Percentiles rank a stretch among this genome's conserved stretches.
phyloP scores from a whole-genome alignment of 257 asterid genomes.

The Ehretia macrophylla region DNA sequence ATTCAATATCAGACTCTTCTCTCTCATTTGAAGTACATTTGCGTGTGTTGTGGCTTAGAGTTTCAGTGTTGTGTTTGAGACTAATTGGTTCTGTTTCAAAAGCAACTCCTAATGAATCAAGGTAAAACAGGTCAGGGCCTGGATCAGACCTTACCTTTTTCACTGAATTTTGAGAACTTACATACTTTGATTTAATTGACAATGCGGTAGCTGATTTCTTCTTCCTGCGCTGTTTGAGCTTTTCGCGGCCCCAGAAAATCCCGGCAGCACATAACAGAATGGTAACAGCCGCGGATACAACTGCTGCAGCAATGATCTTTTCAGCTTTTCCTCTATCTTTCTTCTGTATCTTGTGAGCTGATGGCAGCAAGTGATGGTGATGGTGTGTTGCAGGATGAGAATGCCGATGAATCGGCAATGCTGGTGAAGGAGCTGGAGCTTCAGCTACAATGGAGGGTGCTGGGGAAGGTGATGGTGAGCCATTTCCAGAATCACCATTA shows the following conservation, averaged over 20 bases:
- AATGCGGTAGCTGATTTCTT: constrained; percentile 34
- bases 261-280: constrained; percentile 39
- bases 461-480: constrained; percentile 36
- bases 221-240: constrained; percentile 39
- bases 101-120: constrained; percentile 64
- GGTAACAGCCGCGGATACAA: constrained; percentile 53
- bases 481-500: constrained; percentile 12
- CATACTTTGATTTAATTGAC: constrained; percentile 37
- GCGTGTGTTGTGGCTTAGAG: constrained; percentile 16
- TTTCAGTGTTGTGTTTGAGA: constrained; percentile 22
- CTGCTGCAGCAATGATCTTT: constrained; percentile 39
- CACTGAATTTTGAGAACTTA: constrained; percentile 38
- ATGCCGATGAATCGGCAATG: constrained; percentile 16
- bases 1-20: constrained; percentile 24
- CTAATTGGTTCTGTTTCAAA: constrained; percentile 47
- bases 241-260: constrained; percentile 45
- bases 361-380: constrained; percentile 27
- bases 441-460: constrained; percentile 18
- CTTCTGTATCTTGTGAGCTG: constrained; percentile 27
- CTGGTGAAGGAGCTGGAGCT: constrained; percentile 46
- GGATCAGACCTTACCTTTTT: constrained; percentile 73
- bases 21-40: constrained; percentile 19
- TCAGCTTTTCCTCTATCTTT: constrained; percentile 16
- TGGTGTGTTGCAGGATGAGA: constrained; percentile 24
- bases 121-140: constrained; percentile 77